Conservation (phyloP, 139 green algal species). For the Picochlorum costavermella region DNA sequence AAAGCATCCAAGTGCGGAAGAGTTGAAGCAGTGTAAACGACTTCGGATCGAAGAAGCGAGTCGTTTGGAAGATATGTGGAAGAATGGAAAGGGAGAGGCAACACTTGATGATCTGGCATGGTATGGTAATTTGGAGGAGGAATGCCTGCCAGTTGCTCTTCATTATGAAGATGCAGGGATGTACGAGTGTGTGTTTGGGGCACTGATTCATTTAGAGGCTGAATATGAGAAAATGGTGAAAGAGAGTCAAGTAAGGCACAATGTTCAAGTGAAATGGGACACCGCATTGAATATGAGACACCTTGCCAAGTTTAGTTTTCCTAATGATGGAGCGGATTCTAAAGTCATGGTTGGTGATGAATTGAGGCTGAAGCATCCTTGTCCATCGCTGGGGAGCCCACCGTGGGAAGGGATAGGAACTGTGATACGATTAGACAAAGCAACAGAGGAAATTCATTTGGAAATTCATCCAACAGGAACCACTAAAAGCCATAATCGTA, state of each 20-base stretch:
- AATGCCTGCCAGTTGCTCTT: slow-evolving; percentile 69
- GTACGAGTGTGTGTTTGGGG: slow-evolving; percentile 79
- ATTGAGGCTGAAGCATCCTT: slow-evolving; percentile 72
- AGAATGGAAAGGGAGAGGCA: slow-evolving; percentile 42
- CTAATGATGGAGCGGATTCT: slow-evolving; percentile 63
- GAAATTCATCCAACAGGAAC: slow-evolving; percentile 21
- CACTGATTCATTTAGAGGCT: slow-evolving; percentile 86
- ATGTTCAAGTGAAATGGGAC: slow-evolving; percentile 87
- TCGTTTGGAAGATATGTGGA: slow-evolving; percentile 85
- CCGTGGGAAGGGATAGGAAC: slow-evolving; percentile 65
- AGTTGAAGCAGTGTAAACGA: slow-evolving; percentile 56
- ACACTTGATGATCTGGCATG: slow-evolving; percentile 6
- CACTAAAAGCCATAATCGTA: slow-evolving; percentile 3
- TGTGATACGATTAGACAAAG: slow-evolving; percentile 69
- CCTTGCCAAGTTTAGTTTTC: slow-evolving; percentile 86
- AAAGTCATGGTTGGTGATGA: slow-evolving; percentile 78
- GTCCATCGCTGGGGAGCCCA: slow-evolving; percentile 26
- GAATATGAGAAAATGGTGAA: slow-evolving; percentile 90
- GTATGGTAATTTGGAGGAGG: slow-evolving; percentile 49
- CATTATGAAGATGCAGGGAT: slow-evolving; percentile 87
- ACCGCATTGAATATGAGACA: slow-evolving; percentile 82
- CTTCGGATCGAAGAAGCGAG: slow-evolving; percentile 56
- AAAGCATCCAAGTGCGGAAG: slow-evolving; percentile 40
- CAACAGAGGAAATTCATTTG: slow-evolving; percentile 70
- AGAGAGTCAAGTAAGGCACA: slow-evolving; percentile 73